Evolutionary conservation across 2,329 filamentous ascomycete genomes (phyloP).

Genomic region (Aureobasidium mangrovei): DNA sequence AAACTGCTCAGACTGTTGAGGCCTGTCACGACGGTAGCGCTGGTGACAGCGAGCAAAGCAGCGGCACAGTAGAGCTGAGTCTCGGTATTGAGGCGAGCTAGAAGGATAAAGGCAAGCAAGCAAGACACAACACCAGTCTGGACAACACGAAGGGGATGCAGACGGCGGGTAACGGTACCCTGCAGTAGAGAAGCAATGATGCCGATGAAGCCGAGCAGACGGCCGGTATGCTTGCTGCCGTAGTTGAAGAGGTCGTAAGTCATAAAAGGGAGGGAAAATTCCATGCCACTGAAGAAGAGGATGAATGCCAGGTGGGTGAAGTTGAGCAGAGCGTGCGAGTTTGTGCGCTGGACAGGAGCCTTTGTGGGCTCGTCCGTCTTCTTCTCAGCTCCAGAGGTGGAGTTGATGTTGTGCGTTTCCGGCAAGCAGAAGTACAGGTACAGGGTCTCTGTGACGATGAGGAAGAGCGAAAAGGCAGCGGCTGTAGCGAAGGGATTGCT

Average conservation of each 20-base stretch:
- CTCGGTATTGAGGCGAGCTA: constrained; percentile 61
- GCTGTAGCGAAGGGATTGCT: constrained; percentile 92
- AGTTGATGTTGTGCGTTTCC: constrained; percentile 58
- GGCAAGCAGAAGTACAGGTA: constrained; percentile 81
- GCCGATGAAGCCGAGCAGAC: constrained; percentile 81
- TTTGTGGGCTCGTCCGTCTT: constrained; percentile 16
- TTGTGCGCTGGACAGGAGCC: constrained; percentile 49
- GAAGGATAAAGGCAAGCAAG: constrained; percentile 68
- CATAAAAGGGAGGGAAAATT: constrained; percentile 95
- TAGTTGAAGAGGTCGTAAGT: constrained; percentile 90
- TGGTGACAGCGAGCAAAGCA: constrained; percentile 77
- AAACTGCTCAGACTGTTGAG: constrained; percentile 88
- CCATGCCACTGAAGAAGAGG: constrained; percentile 95
- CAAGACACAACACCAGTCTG: constrained; percentile 71
- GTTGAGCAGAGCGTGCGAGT: constrained; percentile 76
- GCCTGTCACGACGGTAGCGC: constrained; percentile 88
- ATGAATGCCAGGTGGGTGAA: constrained; percentile 82
- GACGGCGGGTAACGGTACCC: constrained; percentile 77
- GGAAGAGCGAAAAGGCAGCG: constrained; percentile 72
- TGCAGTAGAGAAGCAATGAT: constrained; percentile 88
- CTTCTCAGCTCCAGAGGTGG: constrained; percentile 14
- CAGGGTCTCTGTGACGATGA: constrained; percentile 78
- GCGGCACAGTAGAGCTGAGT: constrained; percentile 70
- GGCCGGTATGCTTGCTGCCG: constrained; percentile 68
- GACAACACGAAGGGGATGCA: constrained; percentile 72